These are phyloP conservation scores for Lojkania enalia DNA, from an alignment of 2,329 filamentous ascomycete species.

Conservation along the genomic window DNA sequence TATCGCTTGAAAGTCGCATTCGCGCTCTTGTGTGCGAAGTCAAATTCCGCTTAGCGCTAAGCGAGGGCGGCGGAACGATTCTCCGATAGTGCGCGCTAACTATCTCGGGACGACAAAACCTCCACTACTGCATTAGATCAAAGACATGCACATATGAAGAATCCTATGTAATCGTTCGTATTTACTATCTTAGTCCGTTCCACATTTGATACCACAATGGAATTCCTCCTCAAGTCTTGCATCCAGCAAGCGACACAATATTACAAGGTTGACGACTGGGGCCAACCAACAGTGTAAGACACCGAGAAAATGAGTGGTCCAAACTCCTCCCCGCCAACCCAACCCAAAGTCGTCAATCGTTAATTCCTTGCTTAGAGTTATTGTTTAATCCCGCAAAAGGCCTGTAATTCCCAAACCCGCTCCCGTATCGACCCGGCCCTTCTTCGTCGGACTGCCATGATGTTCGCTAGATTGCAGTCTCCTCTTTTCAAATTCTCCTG, in stretches of 20 bases:
- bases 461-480: constrained; percentile 31
- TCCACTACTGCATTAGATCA: too few species aligned
- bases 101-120: too few species aligned
- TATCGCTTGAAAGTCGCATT: constrained; percentile 24
- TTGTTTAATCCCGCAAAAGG: constrained; percentile 33
- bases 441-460: constrained; percentile 51
- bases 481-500: constrained; percentile 38
- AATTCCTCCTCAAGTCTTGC: background rate
- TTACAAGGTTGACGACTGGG: background rate
- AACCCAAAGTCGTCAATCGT: constrained; percentile 15
- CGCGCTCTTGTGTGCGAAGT: too few species aligned
- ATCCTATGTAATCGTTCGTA: background rate
- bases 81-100: too few species aligned
- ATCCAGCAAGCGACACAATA: background rate
- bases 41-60: too few species aligned
- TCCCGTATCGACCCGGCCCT: constrained; percentile 52
- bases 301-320: background rate
- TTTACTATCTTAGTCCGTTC: background rate
- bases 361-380: constrained; percentile 9
- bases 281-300: background rate
- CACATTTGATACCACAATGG: background rate
- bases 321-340: constrained; percentile 9
- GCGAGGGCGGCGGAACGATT: too few species aligned
- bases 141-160: too few species aligned
- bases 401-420: constrained; percentile 62